Evolutionary conservation across 257 asterid species (phyloP), one percentile per base, ranked within the genome.

Genomic region (Voacanga thouarsii): DNA sequence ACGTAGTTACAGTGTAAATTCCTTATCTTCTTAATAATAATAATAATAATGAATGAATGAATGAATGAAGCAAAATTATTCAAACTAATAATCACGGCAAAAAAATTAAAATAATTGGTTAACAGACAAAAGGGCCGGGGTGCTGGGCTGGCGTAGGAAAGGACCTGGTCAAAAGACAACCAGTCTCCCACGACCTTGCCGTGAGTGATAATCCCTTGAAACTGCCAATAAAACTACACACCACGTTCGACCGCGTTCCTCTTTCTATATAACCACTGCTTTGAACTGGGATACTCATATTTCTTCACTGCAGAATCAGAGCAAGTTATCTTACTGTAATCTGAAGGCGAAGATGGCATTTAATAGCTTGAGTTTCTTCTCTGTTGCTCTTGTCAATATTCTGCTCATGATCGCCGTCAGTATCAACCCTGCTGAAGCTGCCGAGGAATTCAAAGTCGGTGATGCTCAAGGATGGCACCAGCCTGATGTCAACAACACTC

Each of bases 401-500:
- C 23, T 73, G 4, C 37, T 75, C 26, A 5, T 77, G 1, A 24
- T 79, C 14, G 39, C 33, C 16, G 6, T 68, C 75, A 75, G 73
- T 57, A 63, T 56, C 12, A 61, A 80, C 74, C 55, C 88, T 56
- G 44, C 57, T 24, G 6, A 65, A 18, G 24, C 61, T 33, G 83
- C 86, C 14, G 85, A 87, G 84, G 93, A 87, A 78, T 89, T 92
- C 91, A 87, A 87, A 71, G 96, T 92, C 12, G 96, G 93, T 14
- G 92, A 80, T 57, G 81, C 47, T 64, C 80, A 77, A 7, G 93
- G 93, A 7, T 92, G 97, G 97, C 90, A 84, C 7, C 84, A 67
- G 60, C 94, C 92, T 23, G 65, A 81, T 28, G 53, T 76, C 71
- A 84, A 86, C 47, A 82, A 89, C 21, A 83, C 92, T 0, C 89